Base-by-base conservation (phyloP, 2,329 filamentous ascomycete genomes). In the Cylindrodendrum hubeiense region DNA sequence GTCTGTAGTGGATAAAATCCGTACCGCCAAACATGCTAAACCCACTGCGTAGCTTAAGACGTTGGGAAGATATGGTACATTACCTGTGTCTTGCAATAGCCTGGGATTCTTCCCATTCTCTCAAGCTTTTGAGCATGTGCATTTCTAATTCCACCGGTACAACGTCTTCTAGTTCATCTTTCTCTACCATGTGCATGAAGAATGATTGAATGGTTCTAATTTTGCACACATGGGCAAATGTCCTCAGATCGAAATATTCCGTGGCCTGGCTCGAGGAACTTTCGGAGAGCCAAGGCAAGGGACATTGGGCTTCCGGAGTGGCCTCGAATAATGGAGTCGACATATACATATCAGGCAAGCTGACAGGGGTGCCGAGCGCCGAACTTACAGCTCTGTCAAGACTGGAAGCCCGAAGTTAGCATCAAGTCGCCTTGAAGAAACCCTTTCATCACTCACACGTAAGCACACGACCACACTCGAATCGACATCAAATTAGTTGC, bases 171-270 rank as follows among this genome's bases (percentile, higher is more conserved):
- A 58, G 19, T 5, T 50, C 30, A 13, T 58, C 55, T 33, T 50
- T 49, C 44, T 58, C 55, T 12, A 58, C 41, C 33, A 41, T 58
- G 44, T 58, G 55, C 55, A 58, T 58, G 21, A 58, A 58, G 17
- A 50, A 58, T 8, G 55, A 58, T 12, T 58, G 55, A 22, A 50
- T 28, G 19, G 43, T 8, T 26, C 44, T 39, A 6, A 58, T 58
- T 21, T 58, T 58, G 43, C 55, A 58, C 5, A 58, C 17, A 17
- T 58, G 55, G 21, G 55, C 55, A 41, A 58, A 58, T 3, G 44
- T 49, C n/a, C 13, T 37, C 1, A 58, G 24, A 41, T 58, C 44
- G 26, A 19, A 41, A 15, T 19, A 39, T 41, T 6, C 3, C 4
- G 44, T 15, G 22, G 50, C 33, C 7, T 50, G 43, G 13, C 8